Conservation (phyloP, 805 yeast genomes). For the Candida insectorum region DNA sequence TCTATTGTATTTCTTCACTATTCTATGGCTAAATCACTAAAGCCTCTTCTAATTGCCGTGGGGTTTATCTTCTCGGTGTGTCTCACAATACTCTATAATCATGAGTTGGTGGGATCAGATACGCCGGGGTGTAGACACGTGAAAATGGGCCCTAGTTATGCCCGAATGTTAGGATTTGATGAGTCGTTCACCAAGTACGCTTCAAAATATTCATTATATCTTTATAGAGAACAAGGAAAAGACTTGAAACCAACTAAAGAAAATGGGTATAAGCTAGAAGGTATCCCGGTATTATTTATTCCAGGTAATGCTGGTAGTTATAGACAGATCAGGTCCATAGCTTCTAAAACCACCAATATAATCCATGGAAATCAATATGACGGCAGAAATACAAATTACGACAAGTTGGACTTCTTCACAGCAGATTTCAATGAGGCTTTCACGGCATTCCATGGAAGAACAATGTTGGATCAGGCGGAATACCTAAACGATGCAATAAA, state of each 20-base stretch:
- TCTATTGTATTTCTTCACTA: too few relatives aligned
- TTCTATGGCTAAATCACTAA: too few relatives aligned
- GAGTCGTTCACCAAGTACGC: slow-evolving; percentile 66
- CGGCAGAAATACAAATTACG: slow-evolving; percentile 27
- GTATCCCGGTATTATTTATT: slow-evolving; percentile 86
- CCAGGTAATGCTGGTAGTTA: slow-evolving; percentile 98
- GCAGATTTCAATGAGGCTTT: slow-evolving; percentile 95
- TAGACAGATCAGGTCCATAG: slow-evolving; percentile 87
- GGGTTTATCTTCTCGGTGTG: slow-evolving; percentile 7
- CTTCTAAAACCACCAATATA: slow-evolving; percentile 67
- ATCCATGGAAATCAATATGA: slow-evolving; percentile 37
- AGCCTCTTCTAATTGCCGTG: background rate
- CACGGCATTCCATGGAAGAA: slow-evolving; percentile 94
- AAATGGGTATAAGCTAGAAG: slow-evolving; percentile 41
- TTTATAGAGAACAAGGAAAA: slow-evolving; percentile 79
- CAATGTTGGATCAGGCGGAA: slow-evolving; percentile 90
- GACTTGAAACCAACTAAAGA: slow-evolving; percentile 51
- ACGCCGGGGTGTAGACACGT: slow-evolving; percentile 56
- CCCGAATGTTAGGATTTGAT: slow-evolving; percentile 71
- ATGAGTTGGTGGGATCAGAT: slow-evolving; percentile 27
- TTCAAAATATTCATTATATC: slow-evolving; percentile 75
- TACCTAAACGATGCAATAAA: slow-evolving; percentile 83
- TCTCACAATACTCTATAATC: slow-evolving; percentile 12
- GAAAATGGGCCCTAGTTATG: slow-evolving; percentile 83
- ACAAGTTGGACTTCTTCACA: slow-evolving; percentile 76